phyloP scores from a whole-genome alignment of 768 basidiomycete species.

The Paxillus ammoniavirescens region DNA sequence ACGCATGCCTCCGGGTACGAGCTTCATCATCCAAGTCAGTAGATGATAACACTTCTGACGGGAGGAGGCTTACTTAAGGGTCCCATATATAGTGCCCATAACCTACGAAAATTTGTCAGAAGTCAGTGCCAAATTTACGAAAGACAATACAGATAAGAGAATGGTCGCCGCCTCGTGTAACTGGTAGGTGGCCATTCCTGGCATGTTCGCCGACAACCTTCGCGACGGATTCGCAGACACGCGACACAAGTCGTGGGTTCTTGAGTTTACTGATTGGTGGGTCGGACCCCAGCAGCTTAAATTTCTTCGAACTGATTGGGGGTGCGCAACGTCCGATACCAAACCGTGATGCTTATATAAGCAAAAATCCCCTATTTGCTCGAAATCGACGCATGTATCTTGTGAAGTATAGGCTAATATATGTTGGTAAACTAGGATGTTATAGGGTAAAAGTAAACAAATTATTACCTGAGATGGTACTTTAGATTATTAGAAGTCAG shows the following conservation, averaged over 20 bases:
- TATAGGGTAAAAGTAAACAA: too few species aligned
- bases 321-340: too few species aligned
- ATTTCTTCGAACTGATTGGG: too few species aligned
- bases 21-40: slow-evolving; percentile 35
- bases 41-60: background rate
- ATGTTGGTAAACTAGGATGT: too few species aligned
- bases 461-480: too few species aligned
- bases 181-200: slow-evolving; percentile 74
- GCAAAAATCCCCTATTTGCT: too few species aligned
- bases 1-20: slow-evolving; percentile 80
- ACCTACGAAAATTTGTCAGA: slow-evolving; percentile 41
- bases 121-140: slow-evolving; percentile 3
- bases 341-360: too few species aligned
- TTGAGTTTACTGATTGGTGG: slow-evolving; percentile 87
- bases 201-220: slow-evolving; percentile 71
- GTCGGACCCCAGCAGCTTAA: too few species aligned
- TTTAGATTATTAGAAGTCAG: too few species aligned
- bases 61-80: slow-evolving; percentile 54
- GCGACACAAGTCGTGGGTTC: slow-evolving; percentile 85
- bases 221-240: slow-evolving; percentile 80
- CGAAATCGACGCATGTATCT: too few species aligned
- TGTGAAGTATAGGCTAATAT: too few species aligned
- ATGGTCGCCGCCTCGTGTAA: slow-evolving; percentile 96
- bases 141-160: slow-evolving; percentile 61
- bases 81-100: slow-evolving; percentile 94